phyloP scores from a whole-genome alignment of 257 asterid species.

The Ballota nigra region DNA sequence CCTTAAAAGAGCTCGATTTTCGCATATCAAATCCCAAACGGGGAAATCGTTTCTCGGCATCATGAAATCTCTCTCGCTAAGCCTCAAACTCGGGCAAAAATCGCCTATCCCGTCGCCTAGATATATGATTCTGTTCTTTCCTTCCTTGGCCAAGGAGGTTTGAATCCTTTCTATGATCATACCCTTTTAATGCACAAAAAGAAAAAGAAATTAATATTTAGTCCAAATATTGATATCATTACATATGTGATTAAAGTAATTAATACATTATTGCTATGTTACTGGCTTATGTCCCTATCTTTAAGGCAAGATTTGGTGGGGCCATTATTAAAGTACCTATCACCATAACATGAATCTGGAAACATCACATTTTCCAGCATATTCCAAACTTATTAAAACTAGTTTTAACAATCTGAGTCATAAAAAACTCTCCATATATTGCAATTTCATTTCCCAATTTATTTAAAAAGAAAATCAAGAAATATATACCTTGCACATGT shows the following conservation, averaged over 20 bases:
- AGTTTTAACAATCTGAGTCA: not conserved
- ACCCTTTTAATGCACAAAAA: constrained; percentile 53
- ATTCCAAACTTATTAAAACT: not conserved
- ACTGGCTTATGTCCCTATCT: constrained; percentile 1
- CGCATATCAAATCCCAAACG: constrained; percentile 59
- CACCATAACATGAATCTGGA: constrained; percentile 5
- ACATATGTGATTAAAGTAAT: not conserved
- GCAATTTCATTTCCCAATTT: no score
- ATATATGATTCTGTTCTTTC: constrained; percentile 53
- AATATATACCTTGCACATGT: constrained; percentile 71
- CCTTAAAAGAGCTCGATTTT: constrained; percentile 37
- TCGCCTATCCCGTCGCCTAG: constrained; percentile 82
- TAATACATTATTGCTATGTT: no score
- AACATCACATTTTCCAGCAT: constrained; percentile 15
- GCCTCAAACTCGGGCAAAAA: constrained; percentile 55
- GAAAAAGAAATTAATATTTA: not conserved
- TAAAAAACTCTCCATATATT: not conserved
- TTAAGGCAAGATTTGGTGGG: constrained; percentile 25
- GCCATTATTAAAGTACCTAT: not conserved
- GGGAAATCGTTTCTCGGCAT: constrained; percentile 87
- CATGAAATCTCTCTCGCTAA: constrained; percentile 42
- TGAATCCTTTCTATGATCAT: constrained; percentile 62
- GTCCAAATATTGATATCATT: not conserved
- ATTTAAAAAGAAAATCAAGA: not conserved
- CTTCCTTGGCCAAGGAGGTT: constrained; percentile 59